phyloP scores from a whole-genome alignment of 2,329 filamentous ascomycete species.

The Colletotrichum caudatum region DNA sequence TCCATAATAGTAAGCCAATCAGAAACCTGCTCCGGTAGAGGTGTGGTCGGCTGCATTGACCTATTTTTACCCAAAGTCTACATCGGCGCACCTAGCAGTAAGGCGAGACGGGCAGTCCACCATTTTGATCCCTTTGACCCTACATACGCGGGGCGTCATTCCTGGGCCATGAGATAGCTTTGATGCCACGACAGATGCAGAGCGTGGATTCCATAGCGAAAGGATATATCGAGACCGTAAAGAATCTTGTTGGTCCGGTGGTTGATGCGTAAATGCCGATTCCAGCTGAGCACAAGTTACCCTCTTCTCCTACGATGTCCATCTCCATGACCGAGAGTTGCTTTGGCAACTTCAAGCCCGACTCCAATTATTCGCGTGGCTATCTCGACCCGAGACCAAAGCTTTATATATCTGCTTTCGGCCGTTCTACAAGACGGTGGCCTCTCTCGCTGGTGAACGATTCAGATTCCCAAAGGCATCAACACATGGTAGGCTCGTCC shows the following conservation, averaged over 20 bases:
- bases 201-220: not conserved
- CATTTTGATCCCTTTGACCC: not conserved
- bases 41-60: not conserved
- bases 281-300: too few species aligned
- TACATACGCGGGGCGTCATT: not conserved
- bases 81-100: not conserved
- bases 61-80: slow-evolving; percentile 11
- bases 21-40: too few species aligned
- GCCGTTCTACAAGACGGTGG: not conserved
- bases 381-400: not conserved
- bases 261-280: not conserved
- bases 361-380: not conserved
- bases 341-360: not conserved
- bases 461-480: not conserved
- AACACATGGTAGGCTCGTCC: not conserved
- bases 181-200: not conserved
- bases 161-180: slow-evolving; percentile 3
- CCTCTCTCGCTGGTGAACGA: not conserved
- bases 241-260: not conserved
- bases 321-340: not conserved
- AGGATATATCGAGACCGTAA: not conserved
- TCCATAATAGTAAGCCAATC: not conserved
- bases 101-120: not conserved
- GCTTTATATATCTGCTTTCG: not conserved
- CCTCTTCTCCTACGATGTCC: not conserved